Base-by-base conservation (phyloP, 345 rosid species). In the Eucalyptus marginata region DNA sequence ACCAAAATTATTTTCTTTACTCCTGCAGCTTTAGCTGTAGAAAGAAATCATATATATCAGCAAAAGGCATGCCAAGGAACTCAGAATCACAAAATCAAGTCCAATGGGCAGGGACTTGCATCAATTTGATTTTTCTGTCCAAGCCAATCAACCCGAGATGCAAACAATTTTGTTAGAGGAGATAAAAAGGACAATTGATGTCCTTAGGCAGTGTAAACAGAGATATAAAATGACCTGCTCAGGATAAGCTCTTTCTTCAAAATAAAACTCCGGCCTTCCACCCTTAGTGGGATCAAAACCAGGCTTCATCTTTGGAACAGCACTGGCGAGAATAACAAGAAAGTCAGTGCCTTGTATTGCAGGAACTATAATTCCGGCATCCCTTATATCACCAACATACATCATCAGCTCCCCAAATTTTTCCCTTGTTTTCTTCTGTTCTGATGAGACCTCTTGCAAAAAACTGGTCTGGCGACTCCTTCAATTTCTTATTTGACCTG, bases 101-200 rank as follows among this genome's bases (percentile, higher is more conserved):
- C 51, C 29, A 71, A n/a, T 47, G 58, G 47, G 52, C 58, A 51
- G 86, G 20, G 81, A 89, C 98, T 99, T 50, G 94, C 96, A 92
- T 97, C 98, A 27, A 97, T 96, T 91, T 96, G 99, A 92, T 97
- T 97, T 90, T 96, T 97, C 95, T 96, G 99, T 89, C 99, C 99
- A 90, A 95, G 94, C 99, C 99, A 97, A 86, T 97, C 99, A 86
- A 97, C 98, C 99, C 96, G 71, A 81, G 54, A 92, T 22, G 56
- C 51, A 89, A 79, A 79, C n/a, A 13, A 64, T 25, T 52, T 33
- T 18, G 16, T 89, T 18, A 86, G 88, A 86, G 64, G 36, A 86
- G 27, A 66, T 49, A 24, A 11, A 43, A 88, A 52, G 83, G 80
- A 84, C 43, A 84, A 24, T 16, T 6, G 33, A 49, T 64, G 50